Evolutionary conservation across 2,329 filamentous ascomycete species (phyloP).

Genomic region (Fusarium guadeloupense): DNA sequence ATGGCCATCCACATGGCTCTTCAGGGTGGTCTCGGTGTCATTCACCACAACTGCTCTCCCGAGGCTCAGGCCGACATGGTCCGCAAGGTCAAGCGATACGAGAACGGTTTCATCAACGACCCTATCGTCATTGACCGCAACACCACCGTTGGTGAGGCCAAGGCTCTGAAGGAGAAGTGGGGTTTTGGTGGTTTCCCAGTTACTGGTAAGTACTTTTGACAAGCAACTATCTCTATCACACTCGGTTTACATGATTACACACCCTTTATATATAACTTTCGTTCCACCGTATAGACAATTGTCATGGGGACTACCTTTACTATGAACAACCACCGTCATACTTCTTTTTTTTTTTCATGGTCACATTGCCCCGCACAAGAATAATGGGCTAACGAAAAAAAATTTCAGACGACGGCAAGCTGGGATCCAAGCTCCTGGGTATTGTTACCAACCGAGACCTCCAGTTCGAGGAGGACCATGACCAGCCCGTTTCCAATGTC

Average conservation of each 20-base stretch:
- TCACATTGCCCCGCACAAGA: slow-evolving; percentile 20
- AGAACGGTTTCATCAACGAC: slow-evolving; percentile 98
- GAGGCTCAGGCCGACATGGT: slow-evolving; percentile 99
- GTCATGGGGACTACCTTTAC: slow-evolving; percentile 77
- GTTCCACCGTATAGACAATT: slow-evolving; percentile 95
- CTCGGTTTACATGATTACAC: slow-evolving; percentile 78
- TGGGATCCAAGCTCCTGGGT: slow-evolving; percentile 94
- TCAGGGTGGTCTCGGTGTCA: slow-evolving; percentile 88
- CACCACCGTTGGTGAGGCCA: slow-evolving; percentile 91
- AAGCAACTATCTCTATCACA: slow-evolving; percentile 12
- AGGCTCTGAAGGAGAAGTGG: slow-evolving; percentile 95
- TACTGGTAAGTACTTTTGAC: slow-evolving; percentile 77
- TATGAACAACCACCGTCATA: slow-evolving; percentile 45
- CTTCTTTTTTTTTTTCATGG: slow-evolving; percentile 19
- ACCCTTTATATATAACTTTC: slow-evolving; percentile 95
- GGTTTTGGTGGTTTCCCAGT: slow-evolving; percentile 98
- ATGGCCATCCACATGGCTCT: slow-evolving; percentile 99
- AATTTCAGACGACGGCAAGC: slow-evolving; percentile 82
- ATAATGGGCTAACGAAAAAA: slow-evolving; percentile 35
- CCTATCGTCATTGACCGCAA: slow-evolving; percentile 89
- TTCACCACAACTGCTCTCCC: slow-evolving; percentile 99
- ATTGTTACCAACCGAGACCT: slow-evolving; percentile 99
- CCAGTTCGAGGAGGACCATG: slow-evolving; percentile 85
- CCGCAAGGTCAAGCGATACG: slow-evolving; percentile 97
- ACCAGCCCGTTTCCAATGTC: slow-evolving; percentile 81